Conservation (phyloP, 805 yeast genomes). For the Priceomyces haplophilus region DNA sequence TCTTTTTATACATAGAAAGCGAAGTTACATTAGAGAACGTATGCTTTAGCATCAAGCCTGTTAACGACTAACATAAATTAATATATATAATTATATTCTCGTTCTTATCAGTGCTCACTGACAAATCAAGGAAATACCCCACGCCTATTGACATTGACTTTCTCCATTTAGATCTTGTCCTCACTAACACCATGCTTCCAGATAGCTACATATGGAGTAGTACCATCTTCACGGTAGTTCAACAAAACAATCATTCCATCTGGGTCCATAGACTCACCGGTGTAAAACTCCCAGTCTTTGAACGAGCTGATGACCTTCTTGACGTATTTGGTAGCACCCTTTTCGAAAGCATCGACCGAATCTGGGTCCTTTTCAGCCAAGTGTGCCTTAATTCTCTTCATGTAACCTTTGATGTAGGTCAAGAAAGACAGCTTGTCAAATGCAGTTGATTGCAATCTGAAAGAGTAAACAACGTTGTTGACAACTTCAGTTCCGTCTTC, state of each 20-base stretch:
- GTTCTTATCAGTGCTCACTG: not conserved
- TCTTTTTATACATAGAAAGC: conserved; percentile 57
- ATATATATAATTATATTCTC: not conserved
- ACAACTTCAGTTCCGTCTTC: conserved; percentile 89
- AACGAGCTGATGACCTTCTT: conserved; percentile 93
- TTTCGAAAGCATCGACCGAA: conserved; percentile 81
- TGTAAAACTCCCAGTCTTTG: conserved; percentile 99
- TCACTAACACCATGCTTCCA: conserved; percentile 98
- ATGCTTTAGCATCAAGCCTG: conserved; percentile 37
- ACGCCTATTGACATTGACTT: too few relatives aligned
- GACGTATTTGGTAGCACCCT: conserved; percentile 95
- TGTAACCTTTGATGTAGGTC: conserved; percentile 97
- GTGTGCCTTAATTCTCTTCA: conserved; percentile 92
- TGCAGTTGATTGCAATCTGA: conserved; percentile 93
- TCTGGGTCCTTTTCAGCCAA: conserved; percentile 91
- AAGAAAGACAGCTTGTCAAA: conserved; percentile 98
- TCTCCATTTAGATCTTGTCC: conserved; percentile 79
- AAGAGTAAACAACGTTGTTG: conserved; percentile 97
- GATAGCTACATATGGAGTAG: conserved; percentile 94
- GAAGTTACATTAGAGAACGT: conserved; percentile 70
- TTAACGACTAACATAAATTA: not conserved
- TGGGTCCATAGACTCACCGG: conserved; percentile 99
- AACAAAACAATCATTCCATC: conserved; percentile 97
- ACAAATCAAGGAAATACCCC: not conserved
- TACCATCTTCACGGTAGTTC: conserved; percentile 99